Conservation (phyloP, 2,329 filamentous ascomycete genomes). For the Pestalotiopsis sp. region DNA sequence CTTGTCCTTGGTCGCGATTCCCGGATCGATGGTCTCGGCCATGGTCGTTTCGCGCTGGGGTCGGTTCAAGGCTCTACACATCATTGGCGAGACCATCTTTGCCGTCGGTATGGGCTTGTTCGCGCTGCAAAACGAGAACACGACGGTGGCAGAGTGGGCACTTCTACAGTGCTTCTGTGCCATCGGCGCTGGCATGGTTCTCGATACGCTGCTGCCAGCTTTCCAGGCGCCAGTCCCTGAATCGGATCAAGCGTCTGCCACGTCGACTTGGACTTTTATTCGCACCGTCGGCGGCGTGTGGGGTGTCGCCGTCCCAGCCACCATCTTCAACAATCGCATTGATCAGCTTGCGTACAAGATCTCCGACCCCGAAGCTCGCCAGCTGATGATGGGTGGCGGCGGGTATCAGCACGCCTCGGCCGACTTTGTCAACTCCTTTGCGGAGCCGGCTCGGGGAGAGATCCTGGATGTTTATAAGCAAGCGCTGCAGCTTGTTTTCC, state of each 20-base stretch:
- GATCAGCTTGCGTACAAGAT: not conserved
- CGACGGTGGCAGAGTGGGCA: not conserved
- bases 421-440: not conserved
- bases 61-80: not conserved
- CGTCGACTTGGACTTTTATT: slow-evolving; percentile 38
- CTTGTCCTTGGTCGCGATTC: slow-evolving; percentile 47
- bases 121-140: not conserved
- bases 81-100: not conserved
- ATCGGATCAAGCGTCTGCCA: slow-evolving; percentile 28
- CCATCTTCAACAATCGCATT: slow-evolving; percentile 30
- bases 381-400: not conserved
- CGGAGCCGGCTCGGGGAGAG: not conserved
- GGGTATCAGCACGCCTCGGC: not conserved
- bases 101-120: not conserved
- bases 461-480: not conserved
- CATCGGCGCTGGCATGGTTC: slow-evolving; percentile 34
- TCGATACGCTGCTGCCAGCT: slow-evolving; percentile 39
- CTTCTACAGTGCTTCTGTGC: slow-evolving; percentile 26
- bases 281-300: slow-evolving; percentile 41
- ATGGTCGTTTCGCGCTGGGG: slow-evolving; percentile 7
- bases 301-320: slow-evolving; percentile 39
- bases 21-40: slow-evolving; percentile 47
- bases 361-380: not conserved
- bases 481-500: not conserved
- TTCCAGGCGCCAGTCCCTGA: slow-evolving; percentile 34